A percentile compares a stretch with the other conserved stretches of the same genome.
These are phyloP conservation scores for Somion occarium DNA, from an alignment of 1,284 basidiomycete species.

Conservation along the genomic window DNA sequence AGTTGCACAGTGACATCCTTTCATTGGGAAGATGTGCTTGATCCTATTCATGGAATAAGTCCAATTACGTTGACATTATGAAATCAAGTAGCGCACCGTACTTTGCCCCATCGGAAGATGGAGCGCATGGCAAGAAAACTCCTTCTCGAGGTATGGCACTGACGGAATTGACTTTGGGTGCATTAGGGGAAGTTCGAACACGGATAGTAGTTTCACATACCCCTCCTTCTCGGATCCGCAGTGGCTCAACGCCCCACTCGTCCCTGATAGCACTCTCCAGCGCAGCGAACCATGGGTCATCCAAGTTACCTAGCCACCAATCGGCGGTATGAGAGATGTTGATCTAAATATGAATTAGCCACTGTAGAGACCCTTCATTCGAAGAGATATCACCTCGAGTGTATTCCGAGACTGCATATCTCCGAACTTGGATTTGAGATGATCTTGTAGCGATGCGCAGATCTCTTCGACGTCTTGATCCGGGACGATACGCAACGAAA, in stretches of 20 bases:
- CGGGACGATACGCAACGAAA: conserved; percentile 90
- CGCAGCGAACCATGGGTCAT: conserved; percentile 79
- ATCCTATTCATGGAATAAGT: conserved; percentile 42
- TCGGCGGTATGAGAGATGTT: conserved; percentile 82
- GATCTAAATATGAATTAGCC: conserved; percentile 42
- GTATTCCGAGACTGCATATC: conserved; percentile 64
- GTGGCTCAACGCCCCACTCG: conserved; percentile 82
- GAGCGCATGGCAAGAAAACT: conserved; percentile 77
- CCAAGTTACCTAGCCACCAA: conserved; percentile 93
- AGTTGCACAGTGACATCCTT: conserved; percentile 72
- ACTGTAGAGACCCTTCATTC: neutral
- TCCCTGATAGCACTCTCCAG: conserved; percentile 78
- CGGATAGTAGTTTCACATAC: conserved; percentile 36
- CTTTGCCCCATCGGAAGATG: conserved; percentile 89
- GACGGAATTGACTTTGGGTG: conserved; percentile 78
- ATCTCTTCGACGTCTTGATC: conserved; percentile 83
- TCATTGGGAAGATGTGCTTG: conserved; percentile 88
- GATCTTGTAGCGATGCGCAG: conserved; percentile 52
- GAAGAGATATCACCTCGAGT: conserved; percentile 45
- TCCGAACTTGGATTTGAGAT: conserved; percentile 61
- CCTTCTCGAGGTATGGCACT: conserved; percentile 89
- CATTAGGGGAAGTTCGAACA: neutral
- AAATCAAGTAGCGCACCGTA: conserved; percentile 43
- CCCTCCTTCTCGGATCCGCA: conserved; percentile 92
- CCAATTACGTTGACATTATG: neutral